Base-by-base conservation (phyloP, 768 basidiomycete species). In the Roridomyces roridus region DNA sequence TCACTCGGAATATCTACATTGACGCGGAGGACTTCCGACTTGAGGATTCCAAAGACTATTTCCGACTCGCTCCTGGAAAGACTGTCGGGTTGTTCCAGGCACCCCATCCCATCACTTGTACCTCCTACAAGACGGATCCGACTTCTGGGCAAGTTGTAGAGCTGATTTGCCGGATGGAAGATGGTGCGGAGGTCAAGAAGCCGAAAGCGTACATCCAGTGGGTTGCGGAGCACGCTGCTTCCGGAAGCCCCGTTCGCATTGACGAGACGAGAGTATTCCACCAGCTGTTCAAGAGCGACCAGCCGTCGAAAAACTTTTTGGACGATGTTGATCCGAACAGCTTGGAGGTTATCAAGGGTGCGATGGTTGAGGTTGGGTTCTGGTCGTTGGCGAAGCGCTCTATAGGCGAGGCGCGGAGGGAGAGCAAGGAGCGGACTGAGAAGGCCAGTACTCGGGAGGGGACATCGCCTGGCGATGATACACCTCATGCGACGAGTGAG, bases 141-240 rank as follows among this genome's bases (percentile, higher is more conserved):
- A 66, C 70, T 3, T 86, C 86, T 0, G 92, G 94, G 21, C 75
- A 85, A 47, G 89, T 97, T 6, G 79, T 79, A 5, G 94, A 96
- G 71, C 83, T 99, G 48, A 71, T 89, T 46, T 92, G 89, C 71
- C 82, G 79, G 48, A 74, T 94, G 28, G 95, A 98, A 70, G 85
- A 92, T 55, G 81, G 80, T 35, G 85, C 83, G 10, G 67, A 77
- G 15, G 67, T 75, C 15, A 86, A 84, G 72, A 98, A 96, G 72
- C 91, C 92, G 12, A 98, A 96, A 69, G 86, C 94, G 26, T 98
- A 86, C 73, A 94, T 98, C 65, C 96, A 98, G 68, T 99, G 96
- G 96, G 93, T 99, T 14, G 94, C 92, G 23, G 89, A 92, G 68
- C 91, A 95, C 69, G 72, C 79, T 7, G 74, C 85, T 20, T 88